A percentile compares a stretch with the other conserved stretches of the same genome.
phyloP scores from a whole-genome alignment of 2,329 filamentous ascomycete species.

The Chrysosporium keratinophilum region DNA sequence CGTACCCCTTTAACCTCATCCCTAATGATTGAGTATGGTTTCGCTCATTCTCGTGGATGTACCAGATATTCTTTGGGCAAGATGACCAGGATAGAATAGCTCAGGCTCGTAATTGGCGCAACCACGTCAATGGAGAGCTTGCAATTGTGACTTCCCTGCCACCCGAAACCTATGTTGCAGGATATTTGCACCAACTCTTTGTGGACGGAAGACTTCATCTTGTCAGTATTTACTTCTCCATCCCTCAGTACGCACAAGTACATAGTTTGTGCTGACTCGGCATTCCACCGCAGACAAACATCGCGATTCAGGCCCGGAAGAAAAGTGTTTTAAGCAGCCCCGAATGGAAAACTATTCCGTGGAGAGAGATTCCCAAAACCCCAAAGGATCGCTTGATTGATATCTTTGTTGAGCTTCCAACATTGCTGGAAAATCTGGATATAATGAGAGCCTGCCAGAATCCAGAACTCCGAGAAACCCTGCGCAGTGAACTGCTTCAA shows the following conservation, averaged over 20 bases:
- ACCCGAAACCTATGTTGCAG: slow-evolving; percentile 6
- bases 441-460: slow-evolving; percentile 8
- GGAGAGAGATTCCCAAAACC: slow-evolving; percentile 25
- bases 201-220: slow-evolving; percentile 11
- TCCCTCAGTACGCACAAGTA: neutral
- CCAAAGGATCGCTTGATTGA: slow-evolving; percentile 29
- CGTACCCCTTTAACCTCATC: neutral
- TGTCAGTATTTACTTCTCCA: neutral
- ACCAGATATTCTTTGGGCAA: slow-evolving; percentile 9
- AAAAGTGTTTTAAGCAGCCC: slow-evolving; percentile 23
- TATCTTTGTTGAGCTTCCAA: slow-evolving; percentile 25
- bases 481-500: neutral
- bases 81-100: slow-evolving; percentile 9
- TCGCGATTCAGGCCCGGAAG: slow-evolving; percentile 18
- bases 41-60: neutral
- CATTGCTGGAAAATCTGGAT: slow-evolving; percentile 25
- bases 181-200: slow-evolving; percentile 9
- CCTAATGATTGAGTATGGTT: neutral
- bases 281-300: slow-evolving; percentile 5
- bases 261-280: neutral
- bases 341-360: slow-evolving; percentile 30
- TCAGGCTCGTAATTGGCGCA: slow-evolving; percentile 11
- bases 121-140: slow-evolving; percentile 9
- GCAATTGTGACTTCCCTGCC: slow-evolving; percentile 8
- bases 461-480: neutral